Evolutionary conservation across 139 green algal species (phyloP).

Genomic region (Chlorella ohadii): DNA sequence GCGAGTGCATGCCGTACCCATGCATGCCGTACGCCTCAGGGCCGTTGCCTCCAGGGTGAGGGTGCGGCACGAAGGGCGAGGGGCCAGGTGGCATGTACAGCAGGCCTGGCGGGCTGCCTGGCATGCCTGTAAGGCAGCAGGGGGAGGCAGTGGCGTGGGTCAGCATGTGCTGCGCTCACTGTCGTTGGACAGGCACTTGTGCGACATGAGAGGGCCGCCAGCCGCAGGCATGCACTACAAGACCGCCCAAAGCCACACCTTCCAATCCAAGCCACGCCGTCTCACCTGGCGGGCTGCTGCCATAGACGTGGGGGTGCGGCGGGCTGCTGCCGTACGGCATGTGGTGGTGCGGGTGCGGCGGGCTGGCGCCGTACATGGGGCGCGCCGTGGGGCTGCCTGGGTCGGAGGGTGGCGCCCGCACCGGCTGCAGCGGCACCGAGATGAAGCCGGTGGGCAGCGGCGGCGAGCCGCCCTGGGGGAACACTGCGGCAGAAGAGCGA

Average conservation of each 20-base stretch:
- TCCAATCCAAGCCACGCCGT: no score
- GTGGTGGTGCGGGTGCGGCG: conserved; percentile 11
- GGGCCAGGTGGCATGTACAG: conserved; percentile 20
- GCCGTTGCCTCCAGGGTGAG: neutral
- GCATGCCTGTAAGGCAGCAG: conserved; percentile 3
- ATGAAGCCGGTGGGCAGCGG: conserved; percentile 51
- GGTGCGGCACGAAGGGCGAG: conserved; percentile 12
- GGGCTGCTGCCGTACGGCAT: conserved; percentile 28
- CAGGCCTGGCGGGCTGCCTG: conserved; percentile 24
- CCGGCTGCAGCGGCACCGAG: conserved; percentile 3
- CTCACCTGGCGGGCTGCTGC: neutral
- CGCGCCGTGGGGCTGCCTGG: conserved; percentile 18
- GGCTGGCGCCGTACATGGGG: conserved; percentile 30
- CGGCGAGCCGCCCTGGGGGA: conserved; percentile 42
- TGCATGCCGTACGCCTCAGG: conserved; percentile 17
- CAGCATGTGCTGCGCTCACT: no score
- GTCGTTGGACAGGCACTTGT: no score
- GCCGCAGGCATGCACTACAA: no score
- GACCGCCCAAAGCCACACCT: no score
- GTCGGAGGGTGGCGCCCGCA: neutral
- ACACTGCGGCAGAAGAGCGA: neutral
- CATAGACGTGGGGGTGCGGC: neutral
- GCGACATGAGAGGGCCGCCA: no score
- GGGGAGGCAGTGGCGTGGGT: no score
- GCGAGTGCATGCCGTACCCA: conserved; percentile 12